Base-by-base conservation (phyloP, 2,329 filamentous ascomycete genomes). In the Epichloe glyceriae region DNA sequence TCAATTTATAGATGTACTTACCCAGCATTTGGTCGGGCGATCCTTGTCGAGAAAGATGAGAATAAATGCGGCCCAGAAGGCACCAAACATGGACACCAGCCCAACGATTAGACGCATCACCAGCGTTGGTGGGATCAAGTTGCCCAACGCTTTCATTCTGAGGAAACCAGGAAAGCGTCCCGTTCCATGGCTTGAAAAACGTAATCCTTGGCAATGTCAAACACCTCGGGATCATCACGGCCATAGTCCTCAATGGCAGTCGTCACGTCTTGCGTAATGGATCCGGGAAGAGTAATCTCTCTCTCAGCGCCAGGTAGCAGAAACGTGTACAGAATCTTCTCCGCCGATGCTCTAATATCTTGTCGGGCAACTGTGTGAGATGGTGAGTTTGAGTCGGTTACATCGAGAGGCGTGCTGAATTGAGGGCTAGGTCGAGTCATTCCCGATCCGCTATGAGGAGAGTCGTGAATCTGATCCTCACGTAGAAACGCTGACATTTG, bases 171-270 rank as follows among this genome's bases (percentile, higher is more conserved):
- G 65, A 95, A 98, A n/a, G 94, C 93, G 70, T 98, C 93, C 51
- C 94, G 82, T 70, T 98, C 94, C 93, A 98, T 98, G 35, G 94
- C 94, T 70, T 98, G 94, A 68, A 97, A 98, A 55, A 97, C 93
- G 65, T 97, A 98, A 71, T 98, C 93, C 73, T 98, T 98, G 50
- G 93, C 93, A 19, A 88, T 83, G 64, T 97, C 93, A 61, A 98
- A 98, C 12, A 98, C 86, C 67, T 98, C 93, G 0, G 93, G 93
- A 64, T 98, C 93, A 61, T 97, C 93, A 59, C 93, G 83, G 44
- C 88, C 88, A 56, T 88, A 83, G 58, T 91, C 85, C 69, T 98
- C 93, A 55, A 98, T 94, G 14, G 88, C 80, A 19, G 83, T 78
- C 39, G 89, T 94, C 53, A 97, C 90, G 22, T 90, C 83, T 50